Evolutionary conservation across 1,284 basidiomycete species (phyloP), one percentile per base, ranked within the genome.

Genomic region (Veloboletus limbatus): DNA sequence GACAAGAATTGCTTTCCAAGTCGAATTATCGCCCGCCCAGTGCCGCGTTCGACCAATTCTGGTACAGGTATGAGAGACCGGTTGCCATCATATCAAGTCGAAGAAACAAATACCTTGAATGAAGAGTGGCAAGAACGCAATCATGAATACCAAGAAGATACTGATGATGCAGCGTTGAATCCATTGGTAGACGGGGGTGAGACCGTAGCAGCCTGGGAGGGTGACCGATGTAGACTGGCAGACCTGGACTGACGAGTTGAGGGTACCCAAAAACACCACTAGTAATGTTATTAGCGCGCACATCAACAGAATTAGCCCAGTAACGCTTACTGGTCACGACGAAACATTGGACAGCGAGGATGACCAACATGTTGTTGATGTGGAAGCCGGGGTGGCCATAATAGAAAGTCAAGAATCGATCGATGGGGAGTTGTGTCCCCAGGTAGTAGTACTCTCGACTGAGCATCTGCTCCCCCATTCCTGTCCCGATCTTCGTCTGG

Each of bases 341-440:
- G 78, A 97, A 96, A 48, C 94, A 73, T 69, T 97, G 94, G 35
- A 97, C 91, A 41, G 94, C 93, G 57, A 94, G 70, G 61, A 97
- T 97, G 67, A 97, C 88, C 63, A 99, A 78, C 78, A 98, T 98
- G 70, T 99, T 99, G 79, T 99, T 98, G 75, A 99, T 95, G 68
- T 98, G 95, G 88, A 99, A 99, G 54, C 96, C 97, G 41, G 97
- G 96, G 72, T 99, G 96, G 41, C 92, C 96, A 67, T 99, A 99
- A 77, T 99, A 99, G 80, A 98, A 99, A 43, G 96, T 98, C 65
- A 99, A 75, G 87, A 99, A 99, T 43, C 97, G 87, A 67, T 99
- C 97, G 67, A 97, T 85, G 32, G 96, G 95, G 37, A 99, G 81
- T 68, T 99, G 96, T n/a, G 97, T 99, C 43, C 96, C 97, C 55